Percentiles rank a stretch among this genome's conserved stretches.
These are phyloP conservation scores for Lactarius indigo DNA, from an alignment of 768 basidiomycete species.

Conservation along the genomic window DNA sequence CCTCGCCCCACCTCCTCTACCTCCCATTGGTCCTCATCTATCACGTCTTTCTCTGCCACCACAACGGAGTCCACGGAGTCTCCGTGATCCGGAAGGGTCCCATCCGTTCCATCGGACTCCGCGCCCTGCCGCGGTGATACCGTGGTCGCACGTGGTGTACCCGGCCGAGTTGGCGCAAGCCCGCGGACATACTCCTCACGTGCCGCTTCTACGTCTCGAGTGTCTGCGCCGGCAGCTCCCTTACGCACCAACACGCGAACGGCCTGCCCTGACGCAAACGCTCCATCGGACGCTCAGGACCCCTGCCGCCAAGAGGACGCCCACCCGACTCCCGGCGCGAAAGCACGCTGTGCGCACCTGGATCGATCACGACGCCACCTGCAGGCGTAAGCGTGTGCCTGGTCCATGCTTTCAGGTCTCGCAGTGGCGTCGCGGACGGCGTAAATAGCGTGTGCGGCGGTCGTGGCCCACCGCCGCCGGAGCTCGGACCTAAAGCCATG, in stretches of 20 bases:
- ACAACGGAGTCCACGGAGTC: slow-evolving; percentile 27
- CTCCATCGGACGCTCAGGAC: slow-evolving; percentile 83
- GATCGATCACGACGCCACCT: slow-evolving; percentile 84
- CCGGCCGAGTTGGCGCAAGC: slow-evolving; percentile 48
- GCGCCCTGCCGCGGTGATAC: background rate
- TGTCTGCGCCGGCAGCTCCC: slow-evolving; percentile 27
- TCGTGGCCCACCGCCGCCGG: slow-evolving; percentile 32
- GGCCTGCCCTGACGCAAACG: slow-evolving; percentile 92
- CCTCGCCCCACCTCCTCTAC: slow-evolving; percentile 91
- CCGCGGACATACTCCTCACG: slow-evolving; percentile 36
- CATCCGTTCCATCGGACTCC: slow-evolving; percentile 26
- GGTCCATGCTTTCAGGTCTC: slow-evolving; percentile 94
- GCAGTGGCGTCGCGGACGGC: slow-evolving; percentile 64
- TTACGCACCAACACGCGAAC: slow-evolving; percentile 72
- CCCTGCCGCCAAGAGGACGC: slow-evolving; percentile 85
- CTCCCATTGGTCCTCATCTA: slow-evolving; percentile 54
- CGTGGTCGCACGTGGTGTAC: slow-evolving; percentile 46
- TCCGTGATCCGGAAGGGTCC: slow-evolving; percentile 25
- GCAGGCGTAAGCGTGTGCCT: slow-evolving; percentile 90
- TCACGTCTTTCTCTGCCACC: slow-evolving; percentile 28
- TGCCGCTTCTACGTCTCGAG: slow-evolving; percentile 20
- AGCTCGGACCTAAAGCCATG: slow-evolving; percentile 23
- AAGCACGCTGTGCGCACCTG: slow-evolving; percentile 84
- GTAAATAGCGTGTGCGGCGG: slow-evolving; percentile 90
- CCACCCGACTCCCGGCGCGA: slow-evolving; percentile 86